Evolutionary conservation across 331 rosid species (phyloP).

Genomic region (Malus hybrid): DNA sequence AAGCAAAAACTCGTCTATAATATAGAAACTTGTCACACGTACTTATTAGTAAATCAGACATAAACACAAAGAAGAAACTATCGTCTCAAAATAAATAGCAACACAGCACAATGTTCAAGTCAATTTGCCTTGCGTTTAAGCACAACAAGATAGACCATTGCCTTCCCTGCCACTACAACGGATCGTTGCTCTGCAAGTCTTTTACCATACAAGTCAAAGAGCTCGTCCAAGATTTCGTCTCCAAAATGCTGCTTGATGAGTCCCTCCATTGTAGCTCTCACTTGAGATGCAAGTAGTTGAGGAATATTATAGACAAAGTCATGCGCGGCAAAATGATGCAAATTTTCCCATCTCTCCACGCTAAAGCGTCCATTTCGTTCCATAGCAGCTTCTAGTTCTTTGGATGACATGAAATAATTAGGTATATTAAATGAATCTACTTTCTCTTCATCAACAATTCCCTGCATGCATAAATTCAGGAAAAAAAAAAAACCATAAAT

Average conservation of each 20-base stretch:
- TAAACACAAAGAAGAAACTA: neutral
- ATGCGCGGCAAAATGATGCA: neutral
- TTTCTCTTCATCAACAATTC: neutral
- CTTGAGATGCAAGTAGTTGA: neutral
- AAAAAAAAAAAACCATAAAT: too few species aligned
- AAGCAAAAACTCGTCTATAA: neutral
- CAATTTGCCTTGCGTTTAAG: neutral
- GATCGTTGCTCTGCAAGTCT: neutral
- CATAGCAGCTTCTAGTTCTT: neutral
- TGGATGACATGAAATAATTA: neutral
- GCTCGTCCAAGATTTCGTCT: neutral
- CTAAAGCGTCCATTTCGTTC: neutral
- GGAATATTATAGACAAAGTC: neutral
- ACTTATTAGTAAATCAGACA: neutral
- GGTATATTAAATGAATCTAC: neutral
- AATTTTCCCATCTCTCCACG: neutral
- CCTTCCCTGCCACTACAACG: neutral
- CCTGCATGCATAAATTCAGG: neutral
- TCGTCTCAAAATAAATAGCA: neutral
- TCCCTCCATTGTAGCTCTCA: neutral
- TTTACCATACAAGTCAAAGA: neutral
- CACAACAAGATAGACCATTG: neutral
- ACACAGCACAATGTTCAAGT: neutral
- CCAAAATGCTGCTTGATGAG: neutral
- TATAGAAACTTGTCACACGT: neutral